Conservation (phyloP, 2,329 filamentous ascomycete genomes). For the Aspergillus sp. region DNA sequence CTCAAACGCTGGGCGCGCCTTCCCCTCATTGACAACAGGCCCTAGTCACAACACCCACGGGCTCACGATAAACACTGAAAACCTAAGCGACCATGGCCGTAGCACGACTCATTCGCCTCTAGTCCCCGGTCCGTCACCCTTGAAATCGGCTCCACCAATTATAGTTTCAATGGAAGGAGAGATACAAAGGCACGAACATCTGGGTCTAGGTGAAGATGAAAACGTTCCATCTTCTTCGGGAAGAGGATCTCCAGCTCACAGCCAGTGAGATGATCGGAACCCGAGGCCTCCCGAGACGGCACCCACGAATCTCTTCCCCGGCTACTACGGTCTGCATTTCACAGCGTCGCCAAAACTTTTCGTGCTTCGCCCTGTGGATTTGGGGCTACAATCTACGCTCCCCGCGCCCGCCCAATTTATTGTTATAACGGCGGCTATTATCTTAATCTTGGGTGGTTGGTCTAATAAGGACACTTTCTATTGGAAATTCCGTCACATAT, state of each 20-base stretch:
- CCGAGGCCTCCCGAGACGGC: background rate
- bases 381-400: background rate
- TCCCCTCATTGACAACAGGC: constrained; percentile 34
- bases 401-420: background rate
- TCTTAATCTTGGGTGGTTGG: background rate
- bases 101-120: constrained; percentile 17
- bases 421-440: background rate
- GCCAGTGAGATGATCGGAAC: constrained; percentile 9
- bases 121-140: constrained; percentile 21
- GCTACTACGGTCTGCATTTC: background rate
- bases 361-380: background rate
- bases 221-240: constrained; percentile 22
- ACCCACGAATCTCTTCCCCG: background rate
- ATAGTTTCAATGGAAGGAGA: constrained; percentile 29
- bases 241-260: constrained; percentile 8
- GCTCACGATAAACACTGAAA: constrained; percentile 31
- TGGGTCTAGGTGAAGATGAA: constrained; percentile 34
- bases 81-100: constrained; percentile 30
- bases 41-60: constrained; percentile 26
- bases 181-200: constrained; percentile 21
- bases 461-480: background rate
- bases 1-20: constrained; percentile 25
- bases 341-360: background rate
- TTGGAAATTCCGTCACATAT: background rate
- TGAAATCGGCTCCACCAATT: constrained; percentile 34